phyloP scores from a whole-genome alignment of 2,329 filamentous ascomycete species.

The Colletotrichum theobromicola region DNA sequence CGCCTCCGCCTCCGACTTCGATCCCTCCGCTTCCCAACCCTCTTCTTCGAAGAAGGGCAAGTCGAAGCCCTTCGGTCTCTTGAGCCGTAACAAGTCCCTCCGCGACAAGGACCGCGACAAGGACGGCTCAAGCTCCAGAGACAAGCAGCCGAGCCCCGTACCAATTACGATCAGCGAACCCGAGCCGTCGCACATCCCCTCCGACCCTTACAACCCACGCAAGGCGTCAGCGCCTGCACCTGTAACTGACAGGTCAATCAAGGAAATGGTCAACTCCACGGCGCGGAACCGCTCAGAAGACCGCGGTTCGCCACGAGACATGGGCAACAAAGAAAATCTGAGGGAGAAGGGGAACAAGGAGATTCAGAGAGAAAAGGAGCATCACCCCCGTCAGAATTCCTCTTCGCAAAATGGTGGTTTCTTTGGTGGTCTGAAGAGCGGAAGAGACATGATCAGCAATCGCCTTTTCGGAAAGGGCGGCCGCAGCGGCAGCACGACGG shows the following conservation, averaged over 20 bases:
- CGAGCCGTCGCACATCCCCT: constrained; percentile 38
- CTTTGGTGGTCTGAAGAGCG: constrained; percentile 75
- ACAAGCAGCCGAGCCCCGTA: constrained; percentile 29
- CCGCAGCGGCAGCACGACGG: constrained; percentile 73
- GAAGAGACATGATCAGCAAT: constrained; percentile 81
- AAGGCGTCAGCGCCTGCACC: constrained; percentile 69
- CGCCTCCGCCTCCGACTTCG: constrained; percentile 53
- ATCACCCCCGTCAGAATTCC: constrained; percentile 50
- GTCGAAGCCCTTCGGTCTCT: constrained; percentile 58
- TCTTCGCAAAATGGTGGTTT: constrained; percentile 68
- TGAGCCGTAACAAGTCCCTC: constrained; percentile 57
- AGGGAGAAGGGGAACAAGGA: constrained; percentile 48
- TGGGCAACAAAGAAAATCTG: constrained; percentile 46
- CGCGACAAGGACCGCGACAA: constrained; percentile 53
- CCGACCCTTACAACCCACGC: constrained; percentile 44
- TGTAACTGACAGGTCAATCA: constrained; percentile 69
- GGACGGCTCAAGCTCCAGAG: constrained; percentile 39
- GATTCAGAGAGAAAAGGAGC: constrained; percentile 18
- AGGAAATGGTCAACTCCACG: constrained; percentile 70
- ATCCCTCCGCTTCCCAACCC: constrained; percentile 32
- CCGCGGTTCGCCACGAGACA: constrained; percentile 55
- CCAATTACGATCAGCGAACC: constrained; percentile 37
- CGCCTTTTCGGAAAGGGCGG: constrained; percentile 81
- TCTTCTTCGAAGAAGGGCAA: constrained; percentile 53
- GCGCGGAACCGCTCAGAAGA: constrained; percentile 77